phyloP scores from a whole-genome alignment of 352 stramenopile species.

The Globisporangium heterothallicum region DNA sequence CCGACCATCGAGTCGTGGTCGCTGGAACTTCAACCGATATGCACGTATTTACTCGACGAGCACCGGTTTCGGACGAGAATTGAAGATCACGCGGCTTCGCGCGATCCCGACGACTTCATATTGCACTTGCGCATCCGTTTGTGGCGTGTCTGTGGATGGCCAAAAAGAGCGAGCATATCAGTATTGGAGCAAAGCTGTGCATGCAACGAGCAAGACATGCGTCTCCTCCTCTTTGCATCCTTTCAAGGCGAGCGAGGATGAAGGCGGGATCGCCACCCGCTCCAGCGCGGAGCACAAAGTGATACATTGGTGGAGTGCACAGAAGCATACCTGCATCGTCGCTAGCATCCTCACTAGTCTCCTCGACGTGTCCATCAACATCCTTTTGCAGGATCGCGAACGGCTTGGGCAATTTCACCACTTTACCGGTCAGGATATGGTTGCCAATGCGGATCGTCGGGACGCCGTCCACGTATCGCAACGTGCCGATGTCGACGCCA shows the following conservation, averaged over 20 bases:
- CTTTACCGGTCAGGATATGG: constrained; percentile 72
- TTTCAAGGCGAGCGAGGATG: no score
- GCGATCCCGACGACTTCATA: constrained; percentile 84
- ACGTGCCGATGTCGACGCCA: constrained; percentile 49
- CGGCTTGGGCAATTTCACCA: constrained; percentile 59
- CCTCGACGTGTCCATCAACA: background rate
- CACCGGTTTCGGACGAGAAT: constrained; percentile 68
- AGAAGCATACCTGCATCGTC: constrained; percentile 4
- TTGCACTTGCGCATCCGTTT: constrained; percentile 7
- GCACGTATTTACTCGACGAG: constrained; percentile 29
- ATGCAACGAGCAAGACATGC: background rate
- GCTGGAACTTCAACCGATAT: no score
- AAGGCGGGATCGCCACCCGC: no score
- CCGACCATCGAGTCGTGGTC: no score
- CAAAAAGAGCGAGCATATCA: no score
- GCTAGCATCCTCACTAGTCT: background rate
- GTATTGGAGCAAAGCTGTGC: no score
- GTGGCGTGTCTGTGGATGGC: background rate
- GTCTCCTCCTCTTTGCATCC: no score
- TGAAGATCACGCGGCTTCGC: constrained; percentile 71
- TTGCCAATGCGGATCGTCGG: constrained; percentile 81
- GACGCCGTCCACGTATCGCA: constrained; percentile 59
- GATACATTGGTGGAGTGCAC: no score
- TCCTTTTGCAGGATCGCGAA: constrained; percentile 74
- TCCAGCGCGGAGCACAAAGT: no score